Percentiles rank a stretch among this genome's conserved stretches.
Conservation (phyloP, 768 basidiomycete species). For the Pisolithus marmoratus region DNA sequence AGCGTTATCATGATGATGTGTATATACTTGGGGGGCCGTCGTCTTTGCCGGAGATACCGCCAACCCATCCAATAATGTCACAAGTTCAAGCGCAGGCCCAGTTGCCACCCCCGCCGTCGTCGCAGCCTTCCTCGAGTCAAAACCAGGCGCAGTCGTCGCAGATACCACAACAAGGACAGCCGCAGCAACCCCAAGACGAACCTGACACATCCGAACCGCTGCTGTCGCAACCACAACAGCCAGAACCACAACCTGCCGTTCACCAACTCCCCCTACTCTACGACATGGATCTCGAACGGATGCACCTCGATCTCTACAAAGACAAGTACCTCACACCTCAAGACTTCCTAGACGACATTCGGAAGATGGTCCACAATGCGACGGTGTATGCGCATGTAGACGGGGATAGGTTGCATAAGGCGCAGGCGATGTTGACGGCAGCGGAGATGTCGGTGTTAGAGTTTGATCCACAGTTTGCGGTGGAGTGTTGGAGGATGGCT, state of each 20-base stretch:
- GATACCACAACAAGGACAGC: no score
- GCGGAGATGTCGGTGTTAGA: conserved; percentile 82
- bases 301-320: conserved; percentile 81
- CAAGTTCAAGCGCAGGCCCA: conserved; percentile 26
- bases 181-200: no score
- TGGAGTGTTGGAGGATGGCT: conserved; percentile 89
- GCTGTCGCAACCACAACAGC: not conserved
- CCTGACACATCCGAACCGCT: not conserved
- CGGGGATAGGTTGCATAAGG: conserved; percentile 68
- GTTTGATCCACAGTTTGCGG: conserved; percentile 69
- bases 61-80: conserved; percentile 5
- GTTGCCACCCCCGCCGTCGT: not conserved
- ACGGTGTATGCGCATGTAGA: conserved; percentile 54
- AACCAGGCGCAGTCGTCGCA: no score
- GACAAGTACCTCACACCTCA: conserved; percentile 82
- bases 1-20: no score
- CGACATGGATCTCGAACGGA: conserved; percentile 88
- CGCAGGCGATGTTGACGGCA: conserved; percentile 85
- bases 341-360: conserved; percentile 80
- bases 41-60: no score
- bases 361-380: conserved; percentile 76
- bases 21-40: no score
- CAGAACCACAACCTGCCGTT: not conserved
- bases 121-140: no score
- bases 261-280: conserved; percentile 49